Percentiles rank a stretch among this genome's conserved stretches.
phyloP scores from a whole-genome alignment of 2,329 filamentous ascomycete species.

The Paecilomyces variotii region DNA sequence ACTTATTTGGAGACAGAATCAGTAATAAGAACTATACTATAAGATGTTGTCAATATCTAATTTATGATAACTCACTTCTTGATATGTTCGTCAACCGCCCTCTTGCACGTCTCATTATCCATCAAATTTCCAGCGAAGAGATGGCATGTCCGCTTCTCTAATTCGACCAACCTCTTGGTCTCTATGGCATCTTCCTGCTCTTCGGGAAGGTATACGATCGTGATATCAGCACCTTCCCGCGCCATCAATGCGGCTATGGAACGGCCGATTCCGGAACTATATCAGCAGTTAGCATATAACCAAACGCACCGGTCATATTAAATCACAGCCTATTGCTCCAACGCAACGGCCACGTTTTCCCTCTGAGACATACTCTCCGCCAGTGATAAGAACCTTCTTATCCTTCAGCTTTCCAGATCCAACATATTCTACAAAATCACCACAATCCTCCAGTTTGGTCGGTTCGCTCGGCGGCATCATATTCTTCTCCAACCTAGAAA shows the following conservation, averaged over 20 bases:
- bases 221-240: conserved; percentile 50
- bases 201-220: conserved; percentile 48
- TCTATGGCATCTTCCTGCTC: conserved; percentile 50
- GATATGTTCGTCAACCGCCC: conserved; percentile 47
- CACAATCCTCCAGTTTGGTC: conserved; percentile 22
- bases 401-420: conserved; percentile 44
- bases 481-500: conserved; percentile 11
- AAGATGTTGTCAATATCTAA: background rate
- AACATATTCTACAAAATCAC: conserved; percentile 27
- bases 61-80: conserved; percentile 28
- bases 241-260: conserved; percentile 50
- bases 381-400: conserved; percentile 48
- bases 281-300: background rate
- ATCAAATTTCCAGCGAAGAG: conserved; percentile 44
- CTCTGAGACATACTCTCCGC: conserved; percentile 42
- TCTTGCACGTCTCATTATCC: conserved; percentile 43
- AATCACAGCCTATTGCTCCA: too few relatives aligned
- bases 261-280: conserved; percentile 48
- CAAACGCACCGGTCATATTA: background rate
- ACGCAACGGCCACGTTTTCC: too few relatives aligned
- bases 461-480: conserved; percentile 26
- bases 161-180: conserved; percentile 46
- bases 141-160: conserved; percentile 41
- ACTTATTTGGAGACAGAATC: conserved; percentile 5
- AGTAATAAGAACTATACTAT: background rate